Percentiles rank a stretch among this genome's conserved stretches.
Evolutionary conservation across 2,329 filamentous ascomycete species (phyloP).

Genomic region (Ceratocystis cubensis): DNA sequence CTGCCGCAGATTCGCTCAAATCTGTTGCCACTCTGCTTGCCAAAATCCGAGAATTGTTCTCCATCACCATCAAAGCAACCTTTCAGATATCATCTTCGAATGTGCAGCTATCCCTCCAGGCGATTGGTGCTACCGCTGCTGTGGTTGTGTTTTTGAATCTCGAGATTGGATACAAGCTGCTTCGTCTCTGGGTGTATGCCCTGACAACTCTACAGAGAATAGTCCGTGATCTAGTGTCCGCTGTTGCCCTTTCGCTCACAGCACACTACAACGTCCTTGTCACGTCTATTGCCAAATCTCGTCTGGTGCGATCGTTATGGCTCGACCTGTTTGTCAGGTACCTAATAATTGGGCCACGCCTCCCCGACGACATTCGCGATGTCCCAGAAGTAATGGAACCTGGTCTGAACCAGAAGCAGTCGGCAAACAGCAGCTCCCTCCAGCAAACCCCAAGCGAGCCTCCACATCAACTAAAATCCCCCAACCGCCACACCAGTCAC

Average conservation of each 20-base stretch:
- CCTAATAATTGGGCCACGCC: constrained; percentile 19
- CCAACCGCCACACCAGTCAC: neutral
- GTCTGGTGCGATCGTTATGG: constrained; percentile 15
- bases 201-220: constrained; percentile 18
- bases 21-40: constrained; percentile 14
- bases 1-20: constrained; percentile 18
- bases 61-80: constrained; percentile 17
- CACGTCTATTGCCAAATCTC: constrained; percentile 6
- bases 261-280: constrained; percentile 13
- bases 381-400: constrained; percentile 15
- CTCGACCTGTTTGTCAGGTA: constrained; percentile 18
- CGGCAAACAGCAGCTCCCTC: neutral
- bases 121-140: constrained; percentile 16
- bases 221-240: constrained; percentile 15
- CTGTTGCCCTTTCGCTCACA: constrained; percentile 12
- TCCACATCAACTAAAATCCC: neutral
- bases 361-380: constrained; percentile 19
- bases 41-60: constrained; percentile 16
- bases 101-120: constrained; percentile 18
- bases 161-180: constrained; percentile 20
- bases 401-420: neutral
- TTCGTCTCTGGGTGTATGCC: constrained; percentile 20
- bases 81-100: constrained; percentile 21
- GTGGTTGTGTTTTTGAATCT: constrained; percentile 20
- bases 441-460: neutral